phyloP scores from a whole-genome alignment of 2,329 filamentous ascomycete genomes.

The Penicillium palitans region DNA sequence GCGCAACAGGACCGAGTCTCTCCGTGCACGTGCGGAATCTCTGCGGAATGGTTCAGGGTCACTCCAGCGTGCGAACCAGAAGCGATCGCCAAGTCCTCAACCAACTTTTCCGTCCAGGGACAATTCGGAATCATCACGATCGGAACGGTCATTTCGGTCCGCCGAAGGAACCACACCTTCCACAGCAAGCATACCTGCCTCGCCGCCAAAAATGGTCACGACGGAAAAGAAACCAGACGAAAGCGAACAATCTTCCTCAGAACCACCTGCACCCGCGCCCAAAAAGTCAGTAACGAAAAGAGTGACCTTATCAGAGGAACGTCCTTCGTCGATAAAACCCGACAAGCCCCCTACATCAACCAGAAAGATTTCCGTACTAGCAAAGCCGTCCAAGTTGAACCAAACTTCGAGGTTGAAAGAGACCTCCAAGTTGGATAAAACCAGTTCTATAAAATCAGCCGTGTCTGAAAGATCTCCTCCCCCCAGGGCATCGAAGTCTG shows the following conservation, averaged over 20 bases:
- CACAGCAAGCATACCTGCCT: conserved; percentile 2
- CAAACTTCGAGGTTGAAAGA: not conserved
- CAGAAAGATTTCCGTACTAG: conserved; percentile 1
- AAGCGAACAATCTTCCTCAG: not conserved
- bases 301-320: conserved; percentile 1
- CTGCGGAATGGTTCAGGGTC: conserved; percentile 22
- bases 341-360: not conserved
- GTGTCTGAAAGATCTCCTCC: conserved; percentile 9
- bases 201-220: not conserved
- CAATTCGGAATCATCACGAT: conserved; percentile 27
- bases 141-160: conserved; percentile 21
- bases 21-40: conserved; percentile 25
- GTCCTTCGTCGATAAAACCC: not conserved
- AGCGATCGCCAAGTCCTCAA: conserved; percentile 16
- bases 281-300: not conserved
- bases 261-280: not conserved
- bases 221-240: not conserved
- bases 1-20: conserved; percentile 24
- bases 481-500: conserved; percentile 1
- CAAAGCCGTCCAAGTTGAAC: conserved; percentile 4
- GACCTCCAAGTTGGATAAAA: not conserved
- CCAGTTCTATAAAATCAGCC: conserved; percentile 8
- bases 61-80: conserved; percentile 14
- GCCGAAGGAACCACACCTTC: conserved; percentile 8
- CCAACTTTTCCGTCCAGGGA: conserved; percentile 19